phyloP scores from a whole-genome alignment of 148 eudicot species.

The Simmondsia chinensis region DNA sequence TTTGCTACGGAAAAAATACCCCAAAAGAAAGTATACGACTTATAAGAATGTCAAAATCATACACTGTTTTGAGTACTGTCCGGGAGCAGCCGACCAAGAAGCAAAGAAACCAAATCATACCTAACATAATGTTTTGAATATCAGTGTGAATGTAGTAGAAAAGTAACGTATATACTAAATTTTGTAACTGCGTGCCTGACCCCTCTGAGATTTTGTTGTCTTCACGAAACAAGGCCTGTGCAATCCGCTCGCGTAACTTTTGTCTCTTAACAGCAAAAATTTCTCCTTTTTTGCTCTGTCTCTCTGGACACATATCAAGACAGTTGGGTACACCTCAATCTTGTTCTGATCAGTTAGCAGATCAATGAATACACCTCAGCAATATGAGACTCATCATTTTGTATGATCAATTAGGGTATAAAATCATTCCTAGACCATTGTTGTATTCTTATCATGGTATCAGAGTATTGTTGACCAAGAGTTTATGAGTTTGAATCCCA shows the following conservation, averaged over 20 bases:
- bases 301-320: slow-evolving; percentile 17
- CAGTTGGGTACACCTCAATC: not conserved
- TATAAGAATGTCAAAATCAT: slow-evolving; percentile 11
- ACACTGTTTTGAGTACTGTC: slow-evolving; percentile 32
- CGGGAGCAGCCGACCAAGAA: slow-evolving; percentile 57
- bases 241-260: slow-evolving; percentile 40
- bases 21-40: too few species aligned
- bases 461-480: too few species aligned
- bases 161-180: not conserved
- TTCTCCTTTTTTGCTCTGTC: slow-evolving; percentile 32
- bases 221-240: slow-evolving; percentile 32
- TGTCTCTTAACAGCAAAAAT: slow-evolving; percentile 52
- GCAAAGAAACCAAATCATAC: slow-evolving; percentile 55
- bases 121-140: slow-evolving; percentile 23
- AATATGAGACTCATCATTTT: not conserved
- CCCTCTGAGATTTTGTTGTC: slow-evolving; percentile 33
- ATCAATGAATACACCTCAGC: not conserved
- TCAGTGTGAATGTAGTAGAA: slow-evolving; percentile 4
- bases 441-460: too few species aligned
- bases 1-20: too few species aligned
- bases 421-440: too few species aligned
- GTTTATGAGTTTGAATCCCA: too few species aligned
- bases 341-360: not conserved
- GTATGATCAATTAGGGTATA: not conserved
- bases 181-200: slow-evolving; percentile 43